Base-by-base conservation (phyloP, 2,329 filamentous ascomycete species). In the Aureobasidium melanogenum region DNA sequence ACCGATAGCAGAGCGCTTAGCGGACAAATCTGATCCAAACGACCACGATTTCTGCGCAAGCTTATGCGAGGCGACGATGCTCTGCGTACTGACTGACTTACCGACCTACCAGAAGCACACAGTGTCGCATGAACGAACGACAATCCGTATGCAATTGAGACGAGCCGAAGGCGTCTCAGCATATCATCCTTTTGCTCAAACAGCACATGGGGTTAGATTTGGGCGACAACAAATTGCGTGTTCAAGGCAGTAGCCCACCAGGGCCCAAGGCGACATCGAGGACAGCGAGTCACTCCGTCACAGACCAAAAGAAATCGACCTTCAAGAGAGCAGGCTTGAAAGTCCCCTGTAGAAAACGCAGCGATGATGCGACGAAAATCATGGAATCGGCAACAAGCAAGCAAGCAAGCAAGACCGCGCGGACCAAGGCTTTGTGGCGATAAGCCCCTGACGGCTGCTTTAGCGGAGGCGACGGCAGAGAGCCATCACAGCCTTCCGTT, bases 341-440 rank as follows among this genome's bases (percentile, higher is more conserved):
- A n/a, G n/a, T 15, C 19, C 41, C 32, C 14, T 15, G 3, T 36
- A 36, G 1, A 34, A 56, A 44, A 44, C 28, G 43, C 30, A 26
- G 39, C 28, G 36, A 55, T 38, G 44, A 28, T 41, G 55, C 36
- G 22, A 26, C 7, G n/a, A 5, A 32, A 50, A 59, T 39, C 44
- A 50, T 59, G 43, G 30, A 30, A 28, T 24, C 34, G 43, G 56
- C 56, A 59, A 59, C 32, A 59, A 58, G 39, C 39, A 59, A 58
- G 39, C 38, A 58, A 57, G 54, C 54, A 58, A 47, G 54, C 54
- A 58, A 47, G n/a, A 47, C 39, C 10, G 54, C 54, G 54, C 54
- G 54, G 54, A 47, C 43, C 54, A 57, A 41, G 30, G 22, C 17
- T 24, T 30, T 24, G 56, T 59, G 56, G 56, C 56, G 56, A 59